phyloP scores from a whole-genome alignment of 106 monocot genomes.

The Phalaenopsis aphrodite region DNA sequence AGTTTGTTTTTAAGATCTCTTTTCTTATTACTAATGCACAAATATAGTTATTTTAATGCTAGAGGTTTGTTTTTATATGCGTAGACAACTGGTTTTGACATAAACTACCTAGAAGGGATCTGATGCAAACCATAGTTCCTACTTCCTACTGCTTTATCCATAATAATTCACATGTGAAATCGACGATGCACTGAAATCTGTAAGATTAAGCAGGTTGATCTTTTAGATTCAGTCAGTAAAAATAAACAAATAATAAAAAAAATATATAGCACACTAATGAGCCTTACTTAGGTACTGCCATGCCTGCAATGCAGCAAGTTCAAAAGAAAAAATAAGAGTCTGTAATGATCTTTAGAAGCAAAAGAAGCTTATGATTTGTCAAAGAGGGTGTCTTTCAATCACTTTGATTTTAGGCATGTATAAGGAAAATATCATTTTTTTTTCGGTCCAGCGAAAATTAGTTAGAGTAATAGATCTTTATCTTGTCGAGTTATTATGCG shows the following conservation, averaged over 20 bases:
- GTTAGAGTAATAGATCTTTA: too few species aligned
- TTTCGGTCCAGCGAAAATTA: too few species aligned
- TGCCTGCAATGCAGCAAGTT: too few species aligned
- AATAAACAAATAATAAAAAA: not conserved
- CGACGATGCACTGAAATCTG: not conserved
- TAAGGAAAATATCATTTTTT: too few species aligned
- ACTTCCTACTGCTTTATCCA: not conserved
- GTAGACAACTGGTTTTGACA: not conserved
- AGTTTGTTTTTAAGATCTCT: not conserved
- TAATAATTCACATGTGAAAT: not conserved
- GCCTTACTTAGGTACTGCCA: too few species aligned
- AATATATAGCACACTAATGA: constrained; percentile 1
- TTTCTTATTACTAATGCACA: not conserved
- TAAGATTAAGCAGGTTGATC: not conserved
- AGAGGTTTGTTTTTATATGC: not conserved
- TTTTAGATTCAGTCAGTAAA: not conserved
- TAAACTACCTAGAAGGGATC: not conserved
- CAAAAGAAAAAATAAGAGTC: not conserved
- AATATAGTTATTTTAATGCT: not conserved
- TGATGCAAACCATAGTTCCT: not conserved
- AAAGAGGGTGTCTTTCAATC: not conserved
- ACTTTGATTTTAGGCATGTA: too few species aligned
- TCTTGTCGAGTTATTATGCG: too few species aligned
- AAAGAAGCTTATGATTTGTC: not conserved
- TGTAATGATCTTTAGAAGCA: not conserved